phyloP scores from a whole-genome alignment of 208 protist genomes.

The Hexamita inflata region DNA sequence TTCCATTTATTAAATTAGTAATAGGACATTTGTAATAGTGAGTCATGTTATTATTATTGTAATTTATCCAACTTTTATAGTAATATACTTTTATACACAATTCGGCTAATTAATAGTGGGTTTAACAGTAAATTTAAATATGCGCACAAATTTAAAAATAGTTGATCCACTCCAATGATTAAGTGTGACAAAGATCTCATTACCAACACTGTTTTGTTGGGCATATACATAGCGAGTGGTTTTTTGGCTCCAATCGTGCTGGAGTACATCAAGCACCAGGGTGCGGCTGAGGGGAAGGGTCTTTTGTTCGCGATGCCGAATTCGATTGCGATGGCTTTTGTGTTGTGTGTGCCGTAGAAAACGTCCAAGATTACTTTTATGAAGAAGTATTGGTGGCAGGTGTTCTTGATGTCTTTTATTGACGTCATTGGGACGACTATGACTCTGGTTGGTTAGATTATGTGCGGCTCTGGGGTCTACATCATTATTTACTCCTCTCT shows the following conservation, averaged over 20 bases:
- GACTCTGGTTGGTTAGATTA: neutral
- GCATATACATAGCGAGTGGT: neutral
- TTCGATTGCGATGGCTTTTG: neutral
- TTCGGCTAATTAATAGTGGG: too few relatives aligned
- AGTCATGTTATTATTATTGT: too few relatives aligned
- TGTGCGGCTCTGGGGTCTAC: slow-evolving; percentile 7
- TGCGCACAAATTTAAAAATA: too few relatives aligned
- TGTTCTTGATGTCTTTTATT: slow-evolving; percentile 7
- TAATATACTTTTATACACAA: too few relatives aligned
- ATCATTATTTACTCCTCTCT: slow-evolving; percentile 21
- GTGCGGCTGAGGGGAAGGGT: neutral
- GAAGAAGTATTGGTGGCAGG: neutral
- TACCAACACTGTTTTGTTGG: too few relatives aligned
- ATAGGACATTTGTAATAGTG: too few relatives aligned
- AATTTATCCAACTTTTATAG: too few relatives aligned
- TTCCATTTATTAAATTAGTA: too few relatives aligned
- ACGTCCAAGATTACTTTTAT: too few relatives aligned
- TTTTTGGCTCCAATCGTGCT: slow-evolving; percentile 1
- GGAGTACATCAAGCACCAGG: neutral
- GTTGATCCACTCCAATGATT: too few relatives aligned
- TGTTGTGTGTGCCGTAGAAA: neutral
- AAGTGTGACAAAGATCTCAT: too few relatives aligned
- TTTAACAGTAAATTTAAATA: too few relatives aligned
- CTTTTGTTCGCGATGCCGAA: slow-evolving; percentile 12
- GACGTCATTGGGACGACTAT: slow-evolving; percentile 13